Conservation (phyloP, 441 rosid genomes). For the Macaranga tanarius region DNA sequence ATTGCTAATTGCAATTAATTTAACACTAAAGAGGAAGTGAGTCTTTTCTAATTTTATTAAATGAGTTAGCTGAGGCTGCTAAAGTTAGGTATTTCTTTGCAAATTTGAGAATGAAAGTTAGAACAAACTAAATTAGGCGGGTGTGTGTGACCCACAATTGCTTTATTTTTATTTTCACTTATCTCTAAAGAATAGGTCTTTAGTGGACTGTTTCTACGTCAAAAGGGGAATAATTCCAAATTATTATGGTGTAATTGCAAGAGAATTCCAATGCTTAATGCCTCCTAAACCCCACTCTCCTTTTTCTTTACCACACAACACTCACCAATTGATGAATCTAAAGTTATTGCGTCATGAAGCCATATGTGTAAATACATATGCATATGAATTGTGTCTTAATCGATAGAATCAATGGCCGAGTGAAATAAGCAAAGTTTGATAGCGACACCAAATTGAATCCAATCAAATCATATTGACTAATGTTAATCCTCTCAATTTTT, state of each 20-base stretch:
- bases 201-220: constrained; percentile 14
- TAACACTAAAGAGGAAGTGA: too few species aligned
- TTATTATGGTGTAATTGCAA: constrained; percentile 1
- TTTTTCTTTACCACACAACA: constrained; percentile 10
- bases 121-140: not conserved
- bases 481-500: not conserved
- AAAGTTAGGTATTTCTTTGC: constrained; percentile 1
- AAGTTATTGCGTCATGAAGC: constrained; percentile 16
- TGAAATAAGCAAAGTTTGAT: constrained; percentile 12
- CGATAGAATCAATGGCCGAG: constrained; percentile 1
- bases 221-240: constrained; percentile 16
- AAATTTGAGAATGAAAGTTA: constrained; percentile 8
- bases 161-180: not conserved
- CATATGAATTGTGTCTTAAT: not conserved
- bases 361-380: not conserved
- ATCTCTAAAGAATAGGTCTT: not conserved
- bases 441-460: constrained; percentile 1
- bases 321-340: constrained; percentile 5
- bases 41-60: constrained; percentile 8
- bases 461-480: not conserved
- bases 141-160: not conserved
- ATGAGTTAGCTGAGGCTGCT: not conserved
- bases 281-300: not conserved
- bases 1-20: not conserved
- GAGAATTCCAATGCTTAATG: not conserved